phyloP scores from a whole-genome alignment of 495 filamentous ascomycete genomes.

The Aspergillus cristatus region DNA sequence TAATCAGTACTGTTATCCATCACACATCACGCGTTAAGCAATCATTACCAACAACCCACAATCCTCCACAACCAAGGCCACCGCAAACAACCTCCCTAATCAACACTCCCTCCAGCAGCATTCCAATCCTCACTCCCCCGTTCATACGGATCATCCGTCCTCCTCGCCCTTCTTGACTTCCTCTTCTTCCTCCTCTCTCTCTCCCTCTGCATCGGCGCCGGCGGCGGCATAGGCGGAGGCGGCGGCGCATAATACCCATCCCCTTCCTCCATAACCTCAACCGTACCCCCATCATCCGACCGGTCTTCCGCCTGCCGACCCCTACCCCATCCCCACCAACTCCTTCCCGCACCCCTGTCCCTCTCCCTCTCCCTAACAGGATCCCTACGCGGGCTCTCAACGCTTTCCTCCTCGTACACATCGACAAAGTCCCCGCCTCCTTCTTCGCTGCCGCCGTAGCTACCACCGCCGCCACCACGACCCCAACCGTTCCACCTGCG shows the following conservation, averaged over 20 bases:
- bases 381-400: conserved; percentile 14
- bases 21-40: too few species aligned
- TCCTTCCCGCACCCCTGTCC: conserved; percentile 12
- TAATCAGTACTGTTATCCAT: too few species aligned
- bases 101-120: too few species aligned
- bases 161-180: too few species aligned
- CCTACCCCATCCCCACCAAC: conserved; percentile 18
- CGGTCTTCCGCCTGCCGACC: too few species aligned
- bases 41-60: not conserved
- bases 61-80: not conserved
- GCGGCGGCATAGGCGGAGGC: not conserved
- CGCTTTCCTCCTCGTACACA: conserved; percentile 21
- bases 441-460: too few species aligned
- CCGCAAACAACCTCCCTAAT: conserved; percentile 1
- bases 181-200: not conserved
- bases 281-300: conserved; percentile 7
- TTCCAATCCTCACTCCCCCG: too few species aligned
- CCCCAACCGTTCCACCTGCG: too few species aligned
- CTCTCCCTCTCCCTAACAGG: conserved; percentile 2
- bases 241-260: too few species aligned
- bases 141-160: conserved; percentile 16
- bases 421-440: too few species aligned
- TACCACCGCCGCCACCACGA: too few species aligned
- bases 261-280: conserved; percentile 4
- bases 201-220: not conserved